Evolutionary conservation across 495 filamentous ascomycete genomes (phyloP).

Genomic region (Aspergillus conjunctus): DNA sequence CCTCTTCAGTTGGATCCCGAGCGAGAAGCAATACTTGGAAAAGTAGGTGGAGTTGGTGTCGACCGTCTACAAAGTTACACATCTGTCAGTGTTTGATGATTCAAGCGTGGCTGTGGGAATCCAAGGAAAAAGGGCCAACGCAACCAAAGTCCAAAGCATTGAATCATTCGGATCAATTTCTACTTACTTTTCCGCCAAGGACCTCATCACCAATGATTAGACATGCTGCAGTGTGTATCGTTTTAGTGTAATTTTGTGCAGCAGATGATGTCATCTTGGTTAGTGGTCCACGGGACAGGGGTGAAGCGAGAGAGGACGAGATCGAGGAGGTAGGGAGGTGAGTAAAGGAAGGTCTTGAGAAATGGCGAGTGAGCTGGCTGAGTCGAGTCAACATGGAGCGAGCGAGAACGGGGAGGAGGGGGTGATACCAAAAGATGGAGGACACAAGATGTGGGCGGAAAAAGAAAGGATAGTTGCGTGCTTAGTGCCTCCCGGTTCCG

Average conservation of each 20-base stretch:
- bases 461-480: constrained; percentile 1
- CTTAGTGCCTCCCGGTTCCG: not conserved
- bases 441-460: constrained; percentile 3
- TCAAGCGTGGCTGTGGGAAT: not conserved
- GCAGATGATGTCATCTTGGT: constrained; percentile 59
- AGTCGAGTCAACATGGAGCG: constrained; percentile 72
- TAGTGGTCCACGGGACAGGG: constrained; percentile 27
- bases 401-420: constrained; percentile 3
- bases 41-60: constrained; percentile 94
- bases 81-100: not conserved
- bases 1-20: constrained; percentile 86
- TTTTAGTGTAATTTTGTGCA: constrained; percentile 53
- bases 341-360: constrained; percentile 63
- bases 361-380: constrained; percentile 70
- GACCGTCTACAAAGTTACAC: constrained; percentile 54
- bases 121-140: not conserved
- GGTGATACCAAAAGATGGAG: not conserved
- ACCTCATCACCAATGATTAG: constrained; percentile 97
- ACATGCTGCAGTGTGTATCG: constrained; percentile 88
- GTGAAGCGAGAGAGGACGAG: constrained; percentile 46
- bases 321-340: constrained; percentile 42
- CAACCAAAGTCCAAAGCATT: not conserved
- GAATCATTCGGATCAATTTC: not conserved
- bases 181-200: constrained; percentile 83
- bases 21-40: constrained; percentile 88